Evolutionary conservation across 345 rosid genomes (phyloP), one percentile per base, ranked within the genome.

Genomic region (Clarkia xantiana): DNA sequence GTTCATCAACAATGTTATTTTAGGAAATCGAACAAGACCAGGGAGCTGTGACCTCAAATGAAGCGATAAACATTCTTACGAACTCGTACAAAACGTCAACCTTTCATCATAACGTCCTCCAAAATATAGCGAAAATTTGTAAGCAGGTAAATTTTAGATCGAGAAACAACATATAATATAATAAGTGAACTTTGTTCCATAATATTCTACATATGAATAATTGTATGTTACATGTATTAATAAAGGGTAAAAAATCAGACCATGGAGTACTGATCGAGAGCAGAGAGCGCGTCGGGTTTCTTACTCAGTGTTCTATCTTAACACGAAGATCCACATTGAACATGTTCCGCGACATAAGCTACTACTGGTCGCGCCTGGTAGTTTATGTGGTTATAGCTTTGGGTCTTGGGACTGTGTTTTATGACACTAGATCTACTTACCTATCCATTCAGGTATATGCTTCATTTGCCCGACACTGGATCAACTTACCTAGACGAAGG

Each of bases 271-370:
- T 18, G 0, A n/a, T 11, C 9, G 16, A 36, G 15, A n/a, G 17
- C 41, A 18, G 54, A 51, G 16, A 42, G 20, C 54, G 15, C 6
- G 54, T 42, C 12, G 38, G 34, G 6, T 36, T 36, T 38, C 9
- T 51, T 10, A 51, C 43, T 0, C 43, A 51, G 42, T 51, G 54
- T 51, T 39, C 16, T 36, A 42, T 36, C 16, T 42, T 51, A n/a
- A 51, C 54, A 14, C 25, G 54, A 25, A 51, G 54, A 51, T 51
- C 54, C 38, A 25, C 54, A 9, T n/a, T 51, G 41, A 36, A 51
- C 43, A 51, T 51, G 54, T 10, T 3, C 54, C 43, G 54, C 16
- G 43, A 51, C 15, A 19, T 3, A 38, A 42, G 54, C 54, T 51
- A 51, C 54, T 51, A 36, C 54, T 38, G 54, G 54, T 16, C 38